Evolutionary conservation across 441 rosid genomes (phyloP).

Genomic region (Corymbia citriodora): DNA sequence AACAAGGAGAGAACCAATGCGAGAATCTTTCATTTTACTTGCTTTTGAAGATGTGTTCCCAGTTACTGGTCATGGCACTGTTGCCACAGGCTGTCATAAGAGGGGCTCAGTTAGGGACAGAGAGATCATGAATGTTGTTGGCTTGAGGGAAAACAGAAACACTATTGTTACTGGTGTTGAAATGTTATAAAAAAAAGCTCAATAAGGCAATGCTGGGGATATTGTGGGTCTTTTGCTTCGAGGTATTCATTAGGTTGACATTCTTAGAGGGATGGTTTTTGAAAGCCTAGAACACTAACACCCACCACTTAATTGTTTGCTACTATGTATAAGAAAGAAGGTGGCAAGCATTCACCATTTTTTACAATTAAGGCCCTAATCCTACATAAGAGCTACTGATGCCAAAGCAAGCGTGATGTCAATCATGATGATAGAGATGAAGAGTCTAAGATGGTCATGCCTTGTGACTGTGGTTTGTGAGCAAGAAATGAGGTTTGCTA

Average conservation of each 20-base stretch:
- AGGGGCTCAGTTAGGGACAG: slow-evolving; percentile 74
- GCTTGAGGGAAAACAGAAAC: slow-evolving; percentile 67
- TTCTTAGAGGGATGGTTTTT: slow-evolving; percentile 87
- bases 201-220: slow-evolving; percentile 86
- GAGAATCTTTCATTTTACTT: slow-evolving; percentile 78
- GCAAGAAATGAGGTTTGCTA: slow-evolving; percentile 98
- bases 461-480: slow-evolving; percentile 97
- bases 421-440: slow-evolving; percentile 89
- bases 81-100: slow-evolving; percentile 87
- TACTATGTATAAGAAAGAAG: slow-evolving; percentile 84
- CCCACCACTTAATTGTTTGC: slow-evolving; percentile 70
- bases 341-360: slow-evolving; percentile 85
- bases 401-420: slow-evolving; percentile 73
- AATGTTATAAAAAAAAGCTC: slow-evolving; percentile 90
- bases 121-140: slow-evolving; percentile 76
- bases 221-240: slow-evolving; percentile 85
- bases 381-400: slow-evolving; percentile 96
- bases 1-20: slow-evolving; percentile 77
- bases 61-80: slow-evolving; percentile 86
- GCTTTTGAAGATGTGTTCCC: slow-evolving; percentile 90
- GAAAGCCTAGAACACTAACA: slow-evolving; percentile 75
- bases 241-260: slow-evolving; percentile 81
- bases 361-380: slow-evolving; percentile 95
- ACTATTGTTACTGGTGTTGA: slow-evolving; percentile 83
- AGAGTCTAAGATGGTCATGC: slow-evolving; percentile 99